Conservation (phyloP, 768 basidiomycete species). For the Termitomyces heimii region DNA sequence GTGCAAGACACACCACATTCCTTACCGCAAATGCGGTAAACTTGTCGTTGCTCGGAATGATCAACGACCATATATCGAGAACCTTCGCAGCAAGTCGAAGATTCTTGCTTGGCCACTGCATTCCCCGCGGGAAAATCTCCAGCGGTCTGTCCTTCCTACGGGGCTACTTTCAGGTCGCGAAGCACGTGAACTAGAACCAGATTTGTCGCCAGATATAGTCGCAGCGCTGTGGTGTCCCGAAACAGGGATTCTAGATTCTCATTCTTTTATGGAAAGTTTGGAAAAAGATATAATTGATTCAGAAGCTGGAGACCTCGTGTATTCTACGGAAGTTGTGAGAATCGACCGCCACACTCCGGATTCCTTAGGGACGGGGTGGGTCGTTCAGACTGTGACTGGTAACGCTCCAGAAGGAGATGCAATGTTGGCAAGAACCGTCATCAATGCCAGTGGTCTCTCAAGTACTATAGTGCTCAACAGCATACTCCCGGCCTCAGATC, state of each 20-base stretch:
- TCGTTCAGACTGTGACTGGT: slow-evolving; percentile 73
- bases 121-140: slow-evolving; percentile 19
- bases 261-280: slow-evolving; percentile 75
- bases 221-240: slow-evolving; percentile 77
- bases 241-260: slow-evolving; percentile 90
- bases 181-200: slow-evolving; percentile 75
- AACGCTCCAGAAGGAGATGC: slow-evolving; percentile 44
- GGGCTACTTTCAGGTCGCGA: slow-evolving; percentile 61
- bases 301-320: slow-evolving; percentile 64
- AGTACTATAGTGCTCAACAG: slow-evolving; percentile 67
- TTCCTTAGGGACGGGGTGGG: slow-evolving; percentile 65
- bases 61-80: slow-evolving; percentile 67
- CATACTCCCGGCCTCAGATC: slow-evolving; percentile 47
- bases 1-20: slow-evolving; percentile 59
- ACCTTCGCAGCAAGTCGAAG: slow-evolving; percentile 58
- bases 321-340: slow-evolving; percentile 78
- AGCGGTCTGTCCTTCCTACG: slow-evolving; percentile 47
- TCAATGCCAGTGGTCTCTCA: slow-evolving; percentile 81
- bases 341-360: slow-evolving; percentile 57
- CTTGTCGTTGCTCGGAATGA: slow-evolving; percentile 74
- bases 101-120: slow-evolving; percentile 45
- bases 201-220: slow-evolving; percentile 64
- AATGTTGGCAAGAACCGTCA: slow-evolving; percentile 65
- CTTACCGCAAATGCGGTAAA: slow-evolving; percentile 75
- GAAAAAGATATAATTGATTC: slow-evolving; percentile 77